These are phyloP conservation scores for Artemisia annua DNA, from an alignment of 129 eudicot genomes.

Conservation along the genomic window DNA sequence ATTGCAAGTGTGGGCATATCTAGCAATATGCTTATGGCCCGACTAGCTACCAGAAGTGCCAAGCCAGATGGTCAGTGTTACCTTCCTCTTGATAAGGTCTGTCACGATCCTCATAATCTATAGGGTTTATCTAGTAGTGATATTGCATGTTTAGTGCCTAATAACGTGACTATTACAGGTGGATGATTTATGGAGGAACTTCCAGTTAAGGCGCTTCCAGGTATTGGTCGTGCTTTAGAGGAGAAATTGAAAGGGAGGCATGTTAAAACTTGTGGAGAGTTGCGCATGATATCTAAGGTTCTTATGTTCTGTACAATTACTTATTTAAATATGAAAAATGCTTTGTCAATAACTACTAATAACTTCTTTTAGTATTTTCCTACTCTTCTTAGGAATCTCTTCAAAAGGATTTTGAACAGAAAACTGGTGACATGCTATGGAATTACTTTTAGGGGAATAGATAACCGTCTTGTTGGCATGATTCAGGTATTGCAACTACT, in stretches of 20 bases:
- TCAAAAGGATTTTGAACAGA: slow-evolving; percentile 82
- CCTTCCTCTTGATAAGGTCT: slow-evolving; percentile 77
- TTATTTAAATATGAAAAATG: not conserved
- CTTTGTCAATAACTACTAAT: not conserved
- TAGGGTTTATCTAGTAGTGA: not conserved
- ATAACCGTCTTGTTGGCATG: slow-evolving; percentile 74
- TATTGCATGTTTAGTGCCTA: not conserved
- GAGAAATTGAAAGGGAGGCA: slow-evolving; percentile 69
- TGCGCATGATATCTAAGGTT: slow-evolving; percentile 74
- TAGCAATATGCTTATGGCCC: slow-evolving; percentile 88
- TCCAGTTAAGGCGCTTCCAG: slow-evolving; percentile 92
- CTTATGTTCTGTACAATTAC: not conserved
- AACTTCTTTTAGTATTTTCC: not conserved
- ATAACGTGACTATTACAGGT: slow-evolving; percentile 48
- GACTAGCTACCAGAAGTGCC: slow-evolving; percentile 87
- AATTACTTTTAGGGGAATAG: slow-evolving; percentile 77
- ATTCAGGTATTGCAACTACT: slow-evolving; percentile 59
- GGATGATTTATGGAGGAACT: slow-evolving; percentile 61
- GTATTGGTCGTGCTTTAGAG: slow-evolving; percentile 88
- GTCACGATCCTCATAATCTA: not conserved
- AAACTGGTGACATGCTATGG: slow-evolving; percentile 98
- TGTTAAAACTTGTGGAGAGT: slow-evolving; percentile 74
- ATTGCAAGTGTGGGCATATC: slow-evolving; percentile 92
- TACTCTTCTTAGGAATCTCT: slow-evolving; percentile 70
- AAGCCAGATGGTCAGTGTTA: slow-evolving; percentile 89